These are phyloP conservation scores for Vigna angularis DNA, from an alignment of 306 rosid species.

Conservation along the genomic window DNA sequence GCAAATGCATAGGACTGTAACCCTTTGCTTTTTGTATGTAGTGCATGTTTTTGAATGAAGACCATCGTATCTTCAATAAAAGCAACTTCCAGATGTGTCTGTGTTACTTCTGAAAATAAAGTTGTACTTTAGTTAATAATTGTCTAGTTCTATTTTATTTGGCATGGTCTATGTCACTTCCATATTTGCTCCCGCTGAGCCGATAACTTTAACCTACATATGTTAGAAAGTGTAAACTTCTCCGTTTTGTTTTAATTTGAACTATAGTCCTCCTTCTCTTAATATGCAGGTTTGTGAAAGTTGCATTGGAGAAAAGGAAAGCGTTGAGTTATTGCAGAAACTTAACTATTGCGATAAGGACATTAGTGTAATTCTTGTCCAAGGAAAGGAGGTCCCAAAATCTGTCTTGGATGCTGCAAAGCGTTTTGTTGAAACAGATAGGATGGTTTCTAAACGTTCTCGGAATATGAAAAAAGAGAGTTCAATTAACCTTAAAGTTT, in stretches of 20 bases:
- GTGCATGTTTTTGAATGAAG: conserved; percentile 17
- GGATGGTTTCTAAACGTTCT: conserved; percentile 89
- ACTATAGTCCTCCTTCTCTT: background rate
- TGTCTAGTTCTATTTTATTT: conserved; percentile 13
- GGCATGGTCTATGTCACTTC: background rate
- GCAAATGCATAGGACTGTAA: background rate
- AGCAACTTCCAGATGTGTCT: background rate
- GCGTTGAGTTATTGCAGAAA: conserved; percentile 81
- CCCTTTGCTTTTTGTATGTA: conserved; percentile 2
- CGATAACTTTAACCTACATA: background rate
- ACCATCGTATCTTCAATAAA: conserved; percentile 6
- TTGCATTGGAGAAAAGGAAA: conserved; percentile 89
- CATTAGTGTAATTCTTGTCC: conserved; percentile 72
- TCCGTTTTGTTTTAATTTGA: background rate
- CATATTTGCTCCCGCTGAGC: background rate
- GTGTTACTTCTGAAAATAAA: conserved; percentile 29
- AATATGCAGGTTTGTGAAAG: conserved; percentile 77
- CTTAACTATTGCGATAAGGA: conserved; percentile 79
- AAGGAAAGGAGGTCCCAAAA: conserved; percentile 92
- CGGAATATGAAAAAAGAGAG: conserved; percentile 77
- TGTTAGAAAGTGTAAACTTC: background rate
- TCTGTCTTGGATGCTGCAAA: conserved; percentile 81
- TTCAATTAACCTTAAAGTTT: conserved; percentile 77
- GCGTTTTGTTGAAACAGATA: conserved; percentile 75
- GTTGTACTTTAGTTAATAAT: background rate